Evolutionary conservation across 805 yeast genomes (phyloP).

Genomic region (Nakazawaea molendinolei): DNA sequence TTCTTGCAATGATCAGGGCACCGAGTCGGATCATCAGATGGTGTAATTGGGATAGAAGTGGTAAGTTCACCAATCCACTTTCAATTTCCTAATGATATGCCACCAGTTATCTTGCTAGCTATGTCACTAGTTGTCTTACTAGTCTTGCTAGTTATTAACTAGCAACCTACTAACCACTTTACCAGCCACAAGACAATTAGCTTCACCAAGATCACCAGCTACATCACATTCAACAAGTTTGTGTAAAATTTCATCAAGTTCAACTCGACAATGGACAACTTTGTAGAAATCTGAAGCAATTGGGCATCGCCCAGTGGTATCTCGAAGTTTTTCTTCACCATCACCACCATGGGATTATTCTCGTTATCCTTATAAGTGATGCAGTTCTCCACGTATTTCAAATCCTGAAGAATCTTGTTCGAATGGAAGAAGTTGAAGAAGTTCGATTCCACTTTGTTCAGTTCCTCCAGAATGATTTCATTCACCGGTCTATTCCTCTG

Average conservation of each 20-base stretch:
- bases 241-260: slow-evolving; percentile 28
- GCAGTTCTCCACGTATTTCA: slow-evolving; percentile 54
- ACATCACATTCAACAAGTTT: slow-evolving; percentile 11
- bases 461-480: slow-evolving; percentile 32
- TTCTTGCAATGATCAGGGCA: slow-evolving; percentile 36
- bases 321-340: slow-evolving; percentile 50
- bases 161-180: too few species aligned
- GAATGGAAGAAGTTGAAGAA: slow-evolving; percentile 26
- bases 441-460: slow-evolving; percentile 18
- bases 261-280: slow-evolving; percentile 55
- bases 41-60: slow-evolving; percentile 20
- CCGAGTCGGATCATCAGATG: slow-evolving; percentile 31
- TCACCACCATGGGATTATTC: slow-evolving; percentile 40
- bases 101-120: too few species aligned
- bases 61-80: slow-evolving; percentile 19
- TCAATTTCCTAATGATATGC: slow-evolving; percentile 3
- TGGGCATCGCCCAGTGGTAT: slow-evolving; percentile 65
- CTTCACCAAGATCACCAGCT: too few species aligned
- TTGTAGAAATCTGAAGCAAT: slow-evolving; percentile 53
- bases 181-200: too few species aligned
- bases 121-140: too few species aligned
- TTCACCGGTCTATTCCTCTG: slow-evolving; percentile 33
- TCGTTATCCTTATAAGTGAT: slow-evolving; percentile 45
- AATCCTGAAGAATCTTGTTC: slow-evolving; percentile 9
- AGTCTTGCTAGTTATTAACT: too few species aligned